phyloP scores from a whole-genome alignment of 2,329 filamentous ascomycete species.

The Calonectria leucothoes region DNA sequence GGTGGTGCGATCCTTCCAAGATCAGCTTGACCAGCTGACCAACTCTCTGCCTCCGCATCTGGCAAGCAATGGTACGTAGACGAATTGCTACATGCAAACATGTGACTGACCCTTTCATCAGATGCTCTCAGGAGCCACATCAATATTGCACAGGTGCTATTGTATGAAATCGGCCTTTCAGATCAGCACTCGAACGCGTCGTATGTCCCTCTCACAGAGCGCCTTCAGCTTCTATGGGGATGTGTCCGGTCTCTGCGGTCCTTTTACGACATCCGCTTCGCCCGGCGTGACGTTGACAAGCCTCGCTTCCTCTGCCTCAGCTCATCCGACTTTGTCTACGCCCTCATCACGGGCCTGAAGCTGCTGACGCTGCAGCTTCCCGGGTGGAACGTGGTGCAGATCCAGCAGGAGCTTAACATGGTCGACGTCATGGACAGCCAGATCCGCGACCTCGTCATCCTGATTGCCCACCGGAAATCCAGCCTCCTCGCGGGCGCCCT shows the following conservation, averaged over 20 bases:
- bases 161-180: constrained; percentile 59
- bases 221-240: constrained; percentile 58
- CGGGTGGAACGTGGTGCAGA: constrained; percentile 57
- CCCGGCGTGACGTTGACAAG: constrained; percentile 44
- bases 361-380: constrained; percentile 58
- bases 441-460: constrained; percentile 43
- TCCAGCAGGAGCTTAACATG: constrained; percentile 50
- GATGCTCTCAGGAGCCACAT: constrained; percentile 56
- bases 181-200: constrained; percentile 48
- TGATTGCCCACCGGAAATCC: constrained; percentile 45
- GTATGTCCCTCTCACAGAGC: constrained; percentile 50
- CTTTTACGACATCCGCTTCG: constrained; percentile 54
- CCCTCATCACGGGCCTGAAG: constrained; percentile 58
- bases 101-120: constrained; percentile 35
- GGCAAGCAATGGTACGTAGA: constrained; percentile 47
- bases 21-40: constrained; percentile 55
- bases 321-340: constrained; percentile 60
- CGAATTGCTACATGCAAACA: too few species aligned
- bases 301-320: constrained; percentile 57
- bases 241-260: constrained; percentile 54
- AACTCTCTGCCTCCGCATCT: constrained; percentile 50
- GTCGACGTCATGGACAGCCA: constrained; percentile 42
- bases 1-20: constrained; percentile 56
- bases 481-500: constrained; percentile 34
- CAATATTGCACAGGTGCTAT: constrained; percentile 57